Conservation (phyloP, 768 basidiomycete genomes). For the Sarcomyxa edulis region DNA sequence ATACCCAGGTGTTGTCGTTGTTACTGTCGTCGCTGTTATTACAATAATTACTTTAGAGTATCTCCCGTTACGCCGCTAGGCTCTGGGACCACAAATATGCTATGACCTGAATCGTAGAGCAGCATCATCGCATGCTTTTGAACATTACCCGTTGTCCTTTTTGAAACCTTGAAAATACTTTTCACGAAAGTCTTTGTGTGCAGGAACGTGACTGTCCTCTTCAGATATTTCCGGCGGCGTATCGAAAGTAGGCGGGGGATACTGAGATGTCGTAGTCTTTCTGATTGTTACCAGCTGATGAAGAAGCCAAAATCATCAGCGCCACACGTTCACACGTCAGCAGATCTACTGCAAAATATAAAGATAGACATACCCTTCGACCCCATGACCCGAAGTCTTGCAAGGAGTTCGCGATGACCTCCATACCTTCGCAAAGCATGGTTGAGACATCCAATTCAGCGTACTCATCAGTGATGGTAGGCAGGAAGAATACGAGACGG, state of each 20-base stretch:
- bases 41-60: no score
- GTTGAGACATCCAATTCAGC: slow-evolving; percentile 78
- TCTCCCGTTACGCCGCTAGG: no score
- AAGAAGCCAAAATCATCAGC: slow-evolving; percentile 1
- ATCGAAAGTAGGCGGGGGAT: slow-evolving; percentile 53
- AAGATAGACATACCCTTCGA: slow-evolving; percentile 57
- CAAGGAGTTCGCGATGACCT: slow-evolving; percentile 79
- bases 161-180: slow-evolving; percentile 86
- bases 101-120: no score
- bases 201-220: slow-evolving; percentile 61
- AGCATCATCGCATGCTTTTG: no score
- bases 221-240: slow-evolving; percentile 10
- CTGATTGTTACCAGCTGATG: slow-evolving; percentile 84
- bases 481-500: slow-evolving; percentile 92
- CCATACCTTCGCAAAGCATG: slow-evolving; percentile 84
- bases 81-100: no score
- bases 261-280: slow-evolving; percentile 47
- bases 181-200: slow-evolving; percentile 84
- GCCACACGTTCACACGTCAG: neutral
- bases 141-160: slow-evolving; percentile 20
- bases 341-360: neutral
- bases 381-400: slow-evolving; percentile 97
- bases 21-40: no score
- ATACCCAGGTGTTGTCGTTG: no score
- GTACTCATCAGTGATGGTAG: slow-evolving; percentile 89